Conservation (phyloP, 371 early-diverging fungal species). For the Caulochytrium protostelioides region DNA sequence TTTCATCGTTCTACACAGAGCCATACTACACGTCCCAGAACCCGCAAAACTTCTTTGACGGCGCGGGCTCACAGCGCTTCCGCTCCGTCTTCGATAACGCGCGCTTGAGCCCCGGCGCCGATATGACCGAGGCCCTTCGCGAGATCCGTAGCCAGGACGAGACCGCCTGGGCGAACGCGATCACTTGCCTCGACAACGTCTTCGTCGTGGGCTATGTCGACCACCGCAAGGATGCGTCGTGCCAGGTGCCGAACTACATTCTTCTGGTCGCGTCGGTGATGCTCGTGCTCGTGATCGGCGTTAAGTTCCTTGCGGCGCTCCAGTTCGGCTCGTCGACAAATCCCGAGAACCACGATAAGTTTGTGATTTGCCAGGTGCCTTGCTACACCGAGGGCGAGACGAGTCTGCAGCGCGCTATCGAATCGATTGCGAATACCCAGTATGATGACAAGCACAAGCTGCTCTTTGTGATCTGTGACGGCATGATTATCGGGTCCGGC, state of each 20-base stretch:
- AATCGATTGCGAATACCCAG: conserved; percentile 39
- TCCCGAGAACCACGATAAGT: conserved; percentile 61
- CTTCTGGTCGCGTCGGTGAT: conserved; percentile 41
- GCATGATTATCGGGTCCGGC: conserved; percentile 48
- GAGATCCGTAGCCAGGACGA: not conserved
- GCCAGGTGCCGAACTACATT: conserved; percentile 58
- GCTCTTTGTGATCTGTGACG: conserved; percentile 46
- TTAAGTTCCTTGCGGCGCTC: conserved; percentile 69
- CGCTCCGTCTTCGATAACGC: too few species aligned
- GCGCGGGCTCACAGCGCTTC: conserved; percentile 1
- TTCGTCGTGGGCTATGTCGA: conserved; percentile 62
- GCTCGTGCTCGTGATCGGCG: conserved; percentile 44
- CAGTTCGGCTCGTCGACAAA: conserved; percentile 44
- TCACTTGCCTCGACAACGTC: conserved; percentile 40
- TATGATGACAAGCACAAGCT: conserved; percentile 49
- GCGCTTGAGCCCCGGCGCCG: too few species aligned
- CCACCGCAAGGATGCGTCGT: conserved; percentile 42
- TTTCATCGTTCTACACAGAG: too few species aligned
- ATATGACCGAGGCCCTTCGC: too few species aligned
- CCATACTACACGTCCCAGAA: too few species aligned
- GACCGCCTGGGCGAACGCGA: too few species aligned
- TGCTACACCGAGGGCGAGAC: conserved; percentile 68
- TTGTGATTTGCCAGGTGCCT: conserved; percentile 56
- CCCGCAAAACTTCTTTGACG: too few species aligned
- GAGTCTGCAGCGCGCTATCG: conserved; percentile 41